phyloP scores from a whole-genome alignment of 1,284 basidiomycete species.

The Moesziomyces sp. region DNA sequence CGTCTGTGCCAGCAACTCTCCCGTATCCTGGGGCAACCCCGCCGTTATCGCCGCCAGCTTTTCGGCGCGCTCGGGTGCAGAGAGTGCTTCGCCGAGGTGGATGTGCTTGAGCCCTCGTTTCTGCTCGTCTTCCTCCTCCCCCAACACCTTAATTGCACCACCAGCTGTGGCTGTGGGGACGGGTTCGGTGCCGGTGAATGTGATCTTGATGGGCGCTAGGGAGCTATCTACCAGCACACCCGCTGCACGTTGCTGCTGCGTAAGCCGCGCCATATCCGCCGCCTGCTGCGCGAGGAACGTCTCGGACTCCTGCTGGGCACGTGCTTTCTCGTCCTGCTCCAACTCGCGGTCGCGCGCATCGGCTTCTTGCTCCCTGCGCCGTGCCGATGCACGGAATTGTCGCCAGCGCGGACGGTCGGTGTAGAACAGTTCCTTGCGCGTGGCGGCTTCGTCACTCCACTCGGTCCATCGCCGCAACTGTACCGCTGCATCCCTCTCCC shows the following conservation, averaged over 20 bases:
- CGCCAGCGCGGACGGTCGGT: slow-evolving; percentile 60
- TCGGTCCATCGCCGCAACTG: slow-evolving; percentile 32
- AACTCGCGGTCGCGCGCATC: slow-evolving; percentile 47
- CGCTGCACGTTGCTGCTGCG: slow-evolving; percentile 53
- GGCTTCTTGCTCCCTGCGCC: slow-evolving; percentile 49
- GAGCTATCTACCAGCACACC: slow-evolving; percentile 54
- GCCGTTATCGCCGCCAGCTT: slow-evolving; percentile 7
- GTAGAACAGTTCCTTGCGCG: slow-evolving; percentile 48
- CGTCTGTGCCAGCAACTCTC: slow-evolving; percentile 23
- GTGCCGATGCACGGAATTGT: slow-evolving; percentile 33
- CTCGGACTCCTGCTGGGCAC: slow-evolving; percentile 54
- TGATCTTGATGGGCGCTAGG: slow-evolving; percentile 59
- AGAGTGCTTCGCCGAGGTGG: slow-evolving; percentile 36
- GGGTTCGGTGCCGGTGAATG: slow-evolving; percentile 1
- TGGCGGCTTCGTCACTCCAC: slow-evolving; percentile 39
- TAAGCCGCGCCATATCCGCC: slow-evolving; percentile 56
- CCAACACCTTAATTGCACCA: slow-evolving; percentile 26
- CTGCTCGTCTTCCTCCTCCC: slow-evolving; percentile 57
- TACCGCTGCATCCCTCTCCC: slow-evolving; percentile 22
- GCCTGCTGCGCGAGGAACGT: slow-evolving; percentile 61
- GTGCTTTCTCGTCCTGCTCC: slow-evolving; percentile 40
- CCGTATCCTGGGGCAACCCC: slow-evolving; percentile 21
- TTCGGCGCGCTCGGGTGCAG: background rate
- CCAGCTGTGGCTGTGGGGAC: slow-evolving; percentile 4
- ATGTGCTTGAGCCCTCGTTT: slow-evolving; percentile 48